These are phyloP conservation scores for Phytophthora quininea DNA, from an alignment of 352 stramenopile species.

Conservation along the genomic window DNA sequence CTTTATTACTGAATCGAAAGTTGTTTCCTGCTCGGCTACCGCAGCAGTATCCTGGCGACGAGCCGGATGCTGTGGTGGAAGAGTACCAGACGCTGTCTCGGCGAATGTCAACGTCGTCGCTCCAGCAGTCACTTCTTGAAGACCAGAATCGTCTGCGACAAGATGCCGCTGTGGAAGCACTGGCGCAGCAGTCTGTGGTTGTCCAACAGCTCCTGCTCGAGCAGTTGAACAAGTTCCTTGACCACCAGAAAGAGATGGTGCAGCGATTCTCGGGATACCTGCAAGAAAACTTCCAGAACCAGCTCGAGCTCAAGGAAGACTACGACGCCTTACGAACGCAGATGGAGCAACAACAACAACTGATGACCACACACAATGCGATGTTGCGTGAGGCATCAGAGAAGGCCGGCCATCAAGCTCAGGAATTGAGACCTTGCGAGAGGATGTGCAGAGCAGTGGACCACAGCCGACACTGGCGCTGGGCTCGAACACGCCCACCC, in stretches of 20 bases:
- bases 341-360: neutral
- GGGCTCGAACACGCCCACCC: constrained; percentile 3
- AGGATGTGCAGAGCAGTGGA: neutral
- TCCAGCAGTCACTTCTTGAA: neutral
- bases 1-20: too few relatives aligned
- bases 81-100: neutral
- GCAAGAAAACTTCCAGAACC: neutral
- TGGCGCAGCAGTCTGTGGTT: neutral
- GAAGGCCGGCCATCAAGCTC: neutral
- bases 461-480: neutral
- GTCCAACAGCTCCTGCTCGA: neutral
- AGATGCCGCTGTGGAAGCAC: neutral
- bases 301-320: neutral
- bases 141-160: neutral
- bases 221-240: constrained; percentile 2
- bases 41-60: too few relatives aligned
- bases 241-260: neutral
- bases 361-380: neutral
- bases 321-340: neutral
- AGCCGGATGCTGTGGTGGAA: too few relatives aligned
- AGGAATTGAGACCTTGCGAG: neutral
- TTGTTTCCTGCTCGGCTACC: too few relatives aligned
- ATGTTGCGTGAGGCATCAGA: neutral
- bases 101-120: neutral
- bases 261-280: neutral